A percentile compares a stretch with the other conserved stretches of the same genome.
Evolutionary conservation across 2,329 filamentous ascomycete genomes (phyloP).

Genomic region (Talaromyces atroroseus): DNA sequence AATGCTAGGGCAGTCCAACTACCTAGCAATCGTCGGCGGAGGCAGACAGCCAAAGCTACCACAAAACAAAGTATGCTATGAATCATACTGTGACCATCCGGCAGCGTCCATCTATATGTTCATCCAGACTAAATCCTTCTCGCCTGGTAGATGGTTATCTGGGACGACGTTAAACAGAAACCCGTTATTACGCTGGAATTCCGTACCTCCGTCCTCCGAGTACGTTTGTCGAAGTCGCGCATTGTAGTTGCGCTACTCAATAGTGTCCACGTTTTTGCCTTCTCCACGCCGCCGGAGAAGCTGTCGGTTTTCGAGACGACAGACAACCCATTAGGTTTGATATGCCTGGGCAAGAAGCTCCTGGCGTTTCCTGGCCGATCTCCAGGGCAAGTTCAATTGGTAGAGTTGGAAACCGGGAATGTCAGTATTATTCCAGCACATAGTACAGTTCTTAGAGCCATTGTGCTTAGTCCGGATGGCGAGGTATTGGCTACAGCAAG

Average conservation of each 20-base stretch:
- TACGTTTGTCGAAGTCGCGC: slow-evolving; percentile 68
- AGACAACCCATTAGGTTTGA: slow-evolving; percentile 75
- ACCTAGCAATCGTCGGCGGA: slow-evolving; percentile 82
- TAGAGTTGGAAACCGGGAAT: slow-evolving; percentile 69
- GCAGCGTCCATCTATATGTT: slow-evolving; percentile 15
- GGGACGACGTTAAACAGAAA: slow-evolving; percentile 79
- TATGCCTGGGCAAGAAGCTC: slow-evolving; percentile 66
- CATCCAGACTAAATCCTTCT: neutral
- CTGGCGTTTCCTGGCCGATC: slow-evolving; percentile 85
- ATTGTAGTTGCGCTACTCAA: slow-evolving; percentile 79
- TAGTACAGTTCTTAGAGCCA: slow-evolving; percentile 67
- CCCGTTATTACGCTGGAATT: slow-evolving; percentile 72
- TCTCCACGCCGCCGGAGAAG: slow-evolving; percentile 65
- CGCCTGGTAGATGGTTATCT: slow-evolving; percentile 61
- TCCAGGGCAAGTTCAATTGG: slow-evolving; percentile 80
- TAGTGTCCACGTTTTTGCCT: slow-evolving; percentile 73
- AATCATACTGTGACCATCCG: neutral
- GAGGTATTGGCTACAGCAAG: slow-evolving; percentile 83
- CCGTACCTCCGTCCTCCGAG: slow-evolving; percentile 71
- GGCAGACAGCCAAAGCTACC: slow-evolving; percentile 80
- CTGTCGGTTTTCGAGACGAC: slow-evolving; percentile 76
- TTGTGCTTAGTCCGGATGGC: slow-evolving; percentile 74
- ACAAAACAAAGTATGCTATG: slow-evolving; percentile 64
- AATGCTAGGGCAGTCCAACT: slow-evolving; percentile 83
- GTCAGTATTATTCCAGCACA: slow-evolving; percentile 95